Conservation (phyloP, 2,329 filamentous ascomycete genomes). For the Clarireedia sp. region DNA sequence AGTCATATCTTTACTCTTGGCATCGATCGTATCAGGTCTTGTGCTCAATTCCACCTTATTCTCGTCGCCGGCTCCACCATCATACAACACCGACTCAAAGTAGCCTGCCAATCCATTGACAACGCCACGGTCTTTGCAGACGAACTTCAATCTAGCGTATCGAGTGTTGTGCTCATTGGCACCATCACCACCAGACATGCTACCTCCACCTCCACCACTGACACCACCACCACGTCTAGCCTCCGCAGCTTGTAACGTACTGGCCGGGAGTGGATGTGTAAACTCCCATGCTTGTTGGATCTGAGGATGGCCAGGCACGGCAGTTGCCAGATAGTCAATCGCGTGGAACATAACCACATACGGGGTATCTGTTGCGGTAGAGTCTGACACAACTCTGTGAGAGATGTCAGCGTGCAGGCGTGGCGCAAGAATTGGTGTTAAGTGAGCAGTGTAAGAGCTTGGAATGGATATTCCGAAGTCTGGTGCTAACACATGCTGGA, state of each 20-base stretch:
- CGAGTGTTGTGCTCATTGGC: slow-evolving; percentile 88
- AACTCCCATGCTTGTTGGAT: slow-evolving; percentile 79
- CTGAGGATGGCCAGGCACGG: slow-evolving; percentile 47
- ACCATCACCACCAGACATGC: slow-evolving; percentile 67
- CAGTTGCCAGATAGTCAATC: slow-evolving; percentile 73
- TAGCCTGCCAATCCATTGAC: slow-evolving; percentile 90
- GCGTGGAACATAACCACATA: slow-evolving; percentile 92
- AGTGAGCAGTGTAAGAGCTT: slow-evolving; percentile 82
- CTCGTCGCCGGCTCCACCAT: slow-evolving; percentile 36
- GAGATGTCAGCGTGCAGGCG: slow-evolving; percentile 76
- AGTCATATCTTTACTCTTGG: slow-evolving; percentile 95
- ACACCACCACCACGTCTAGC: slow-evolving; percentile 55
- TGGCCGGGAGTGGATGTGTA: slow-evolving; percentile 59
- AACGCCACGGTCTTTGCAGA: slow-evolving; percentile 68
- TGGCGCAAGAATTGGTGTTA: slow-evolving; percentile 86
- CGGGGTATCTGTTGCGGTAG: slow-evolving; percentile 76
- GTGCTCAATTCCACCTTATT: slow-evolving; percentile 79
- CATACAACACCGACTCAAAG: slow-evolving; percentile 93
- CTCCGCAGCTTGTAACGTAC: slow-evolving; percentile 47
- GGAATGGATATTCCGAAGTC: slow-evolving; percentile 88
- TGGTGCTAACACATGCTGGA: slow-evolving; percentile 77
- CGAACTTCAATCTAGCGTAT: slow-evolving; percentile 71
- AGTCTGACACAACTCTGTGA: slow-evolving; percentile 50
- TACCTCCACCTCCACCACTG: slow-evolving; percentile 60
- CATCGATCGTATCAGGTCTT: slow-evolving; percentile 82